Conservation (phyloP, 1,284 basidiomycete genomes). For the Sporisorium sorghi region DNA sequence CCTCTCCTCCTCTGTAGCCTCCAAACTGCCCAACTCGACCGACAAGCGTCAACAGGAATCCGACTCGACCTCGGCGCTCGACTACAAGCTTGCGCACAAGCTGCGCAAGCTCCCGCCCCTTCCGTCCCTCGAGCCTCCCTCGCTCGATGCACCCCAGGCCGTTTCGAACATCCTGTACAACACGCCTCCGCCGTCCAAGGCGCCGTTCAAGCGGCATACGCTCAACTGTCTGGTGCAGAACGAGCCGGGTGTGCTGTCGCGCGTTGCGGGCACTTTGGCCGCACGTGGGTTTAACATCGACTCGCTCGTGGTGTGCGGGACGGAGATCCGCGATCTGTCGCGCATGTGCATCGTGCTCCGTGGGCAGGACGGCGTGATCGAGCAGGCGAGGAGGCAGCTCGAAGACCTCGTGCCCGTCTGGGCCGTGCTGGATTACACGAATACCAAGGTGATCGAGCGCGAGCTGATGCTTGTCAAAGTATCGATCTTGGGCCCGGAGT, state of each 20-base stretch:
- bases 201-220: slow-evolving; percentile 97
- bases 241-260: slow-evolving; percentile 96
- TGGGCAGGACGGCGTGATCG: slow-evolving; percentile 97
- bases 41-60: slow-evolving; percentile 38
- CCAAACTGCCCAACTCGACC: slow-evolving; percentile 35
- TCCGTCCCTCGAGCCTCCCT: slow-evolving; percentile 64
- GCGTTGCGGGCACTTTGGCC: slow-evolving; percentile 96
- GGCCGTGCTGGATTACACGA: slow-evolving; percentile 69
- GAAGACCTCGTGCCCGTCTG: slow-evolving; percentile 69
- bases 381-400: slow-evolving; percentile 76
- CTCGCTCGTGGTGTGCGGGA: slow-evolving; percentile 96
- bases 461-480: slow-evolving; percentile 91
- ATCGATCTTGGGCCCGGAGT: slow-evolving; percentile 96
- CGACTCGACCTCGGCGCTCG: slow-evolving; percentile 82
- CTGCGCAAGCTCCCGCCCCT: slow-evolving; percentile 68
- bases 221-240: slow-evolving; percentile 99
- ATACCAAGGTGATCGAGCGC: slow-evolving; percentile 78
- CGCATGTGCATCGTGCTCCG: slow-evolving; percentile 98
- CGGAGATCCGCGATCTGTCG: slow-evolving; percentile 95
- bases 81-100: slow-evolving; percentile 83
- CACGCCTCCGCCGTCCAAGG: slow-evolving; percentile 88
- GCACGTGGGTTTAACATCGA: slow-evolving; percentile 98
- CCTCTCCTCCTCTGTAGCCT: slow-evolving; percentile 10
- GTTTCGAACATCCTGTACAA: slow-evolving; percentile 74
- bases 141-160: slow-evolving; percentile 66